Conservation (phyloP, 176 grass and related monocot species). For the Oryza officinalis region DNA sequence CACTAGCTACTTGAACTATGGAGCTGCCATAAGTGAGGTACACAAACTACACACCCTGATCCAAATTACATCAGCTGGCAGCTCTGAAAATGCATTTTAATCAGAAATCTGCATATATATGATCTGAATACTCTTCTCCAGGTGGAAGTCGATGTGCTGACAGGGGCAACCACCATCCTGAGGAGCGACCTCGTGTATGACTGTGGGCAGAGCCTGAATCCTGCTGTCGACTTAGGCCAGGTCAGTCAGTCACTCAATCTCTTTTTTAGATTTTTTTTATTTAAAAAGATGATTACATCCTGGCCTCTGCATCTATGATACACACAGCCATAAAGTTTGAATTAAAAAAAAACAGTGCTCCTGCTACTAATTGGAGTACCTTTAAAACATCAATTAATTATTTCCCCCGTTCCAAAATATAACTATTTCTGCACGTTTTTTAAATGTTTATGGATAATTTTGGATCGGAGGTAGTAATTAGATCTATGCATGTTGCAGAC, state of each 20-base stretch:
- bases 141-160: conserved; percentile 81
- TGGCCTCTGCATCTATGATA: too few relatives aligned
- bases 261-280: too few relatives aligned
- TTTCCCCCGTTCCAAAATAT: too few relatives aligned
- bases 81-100: background rate
- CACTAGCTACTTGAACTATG: conserved; percentile 72
- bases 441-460: too few relatives aligned
- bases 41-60: background rate
- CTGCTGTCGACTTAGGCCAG: conserved; percentile 84
- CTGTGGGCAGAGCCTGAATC: conserved; percentile 87
- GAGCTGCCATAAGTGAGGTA: conserved; percentile 74
- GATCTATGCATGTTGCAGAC: too few relatives aligned
- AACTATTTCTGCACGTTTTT: too few relatives aligned
- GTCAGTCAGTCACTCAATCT: conserved; percentile 28
- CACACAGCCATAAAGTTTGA: too few relatives aligned
- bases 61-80: background rate
- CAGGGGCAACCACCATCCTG: conserved; percentile 72
- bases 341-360: too few relatives aligned
- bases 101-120: background rate
- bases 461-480: too few relatives aligned
- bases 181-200: conserved; percentile 75
- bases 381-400: too few relatives aligned
- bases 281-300: too few relatives aligned
- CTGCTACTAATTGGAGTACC: too few relatives aligned
- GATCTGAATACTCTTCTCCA: conserved; percentile 1